Evolutionary conservation across 768 basidiomycete species (phyloP), one percentile per base, ranked within the genome.

Genomic region (Zangia roseola): DNA sequence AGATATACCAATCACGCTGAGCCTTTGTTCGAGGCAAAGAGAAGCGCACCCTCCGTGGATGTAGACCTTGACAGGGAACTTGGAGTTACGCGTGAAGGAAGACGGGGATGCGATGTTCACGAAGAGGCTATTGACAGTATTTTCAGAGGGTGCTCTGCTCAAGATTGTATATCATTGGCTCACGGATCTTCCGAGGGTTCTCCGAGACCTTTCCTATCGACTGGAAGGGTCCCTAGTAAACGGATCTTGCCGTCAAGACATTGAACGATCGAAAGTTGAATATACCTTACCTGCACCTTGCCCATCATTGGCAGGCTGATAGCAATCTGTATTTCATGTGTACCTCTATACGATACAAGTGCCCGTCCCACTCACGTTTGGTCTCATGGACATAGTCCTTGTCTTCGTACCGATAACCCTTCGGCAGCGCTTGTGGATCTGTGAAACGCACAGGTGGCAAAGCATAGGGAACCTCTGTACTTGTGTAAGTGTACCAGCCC

Each of bases 131-230:
- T 26, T 21, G 36, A 41, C 10, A 47, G 31, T 16, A 30, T 19
- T 43, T 50, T 34, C 4, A 21, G 10, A 30, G 19, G 7, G 33
- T 19, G 24, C 12, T n/a, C 9, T 23, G 24, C n/a, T 14, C 28
- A 6, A 4, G 40, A 21, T 19, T 19, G n/a, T 16, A 3, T 5
- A 39, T 14, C 9, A 0, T 24, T 26, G 38, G 26, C 56, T 55
- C 58, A 88, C 81, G 84, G 82, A 59, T 87, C 81, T 61, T 91
- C 88, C 1, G 82, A 80, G 1, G 88, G 84, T 53, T 77, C 56
- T 43, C 87, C 86, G 5, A 77, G 65, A 6, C 87, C 86, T 20
- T 88, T 78, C 66, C 81, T 83, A 49, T 87, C 79, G 41, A 77
- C 67, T 21, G 74, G 77, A 0, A 73, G 71, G 3, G 65, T 67